Evolutionary conservation across 371 early-diverging fungal species (phyloP).

Genomic region (Encephalitozoon cuniculi): DNA sequence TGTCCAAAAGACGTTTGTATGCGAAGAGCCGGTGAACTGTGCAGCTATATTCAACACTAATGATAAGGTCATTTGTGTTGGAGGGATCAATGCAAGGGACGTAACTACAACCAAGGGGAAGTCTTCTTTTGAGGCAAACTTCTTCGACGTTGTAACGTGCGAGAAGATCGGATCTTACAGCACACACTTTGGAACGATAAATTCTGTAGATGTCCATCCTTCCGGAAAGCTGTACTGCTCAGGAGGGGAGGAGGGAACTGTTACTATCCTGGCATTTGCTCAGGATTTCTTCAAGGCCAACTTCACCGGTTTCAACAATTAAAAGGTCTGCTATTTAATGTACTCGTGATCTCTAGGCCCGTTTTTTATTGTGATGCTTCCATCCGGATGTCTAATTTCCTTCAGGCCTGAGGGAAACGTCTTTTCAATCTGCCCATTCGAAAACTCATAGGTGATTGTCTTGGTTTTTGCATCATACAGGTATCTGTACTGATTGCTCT

Average conservation of each 20-base stretch:
- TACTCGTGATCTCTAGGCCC: conserved; percentile 60
- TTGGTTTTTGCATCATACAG: conserved; percentile 59
- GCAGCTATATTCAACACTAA: conserved; percentile 74
- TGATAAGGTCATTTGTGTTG: conserved; percentile 63
- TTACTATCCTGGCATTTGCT: conserved; percentile 44
- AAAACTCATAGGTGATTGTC: conserved; percentile 62
- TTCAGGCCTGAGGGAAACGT: conserved; percentile 60
- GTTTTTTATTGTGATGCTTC: conserved; percentile 56
- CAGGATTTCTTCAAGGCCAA: conserved; percentile 40
- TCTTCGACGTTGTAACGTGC: conserved; percentile 89
- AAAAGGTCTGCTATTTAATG: conserved; percentile 28
- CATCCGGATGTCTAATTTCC: conserved; percentile 60
- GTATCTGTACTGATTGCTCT: conserved; percentile 59
- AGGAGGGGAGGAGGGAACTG: conserved; percentile 55
- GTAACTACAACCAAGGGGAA: conserved; percentile 87
- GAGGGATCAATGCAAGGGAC: conserved; percentile 75
- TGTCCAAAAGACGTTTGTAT: conserved; percentile 71
- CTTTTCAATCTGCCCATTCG: conserved; percentile 62
- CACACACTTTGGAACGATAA: conserved; percentile 98
- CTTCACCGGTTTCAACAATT: conserved; percentile 47
- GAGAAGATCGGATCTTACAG: conserved; percentile 89
- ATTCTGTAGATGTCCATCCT: conserved; percentile 89
- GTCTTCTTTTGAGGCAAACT: conserved; percentile 90
- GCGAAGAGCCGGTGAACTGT: conserved; percentile 88
- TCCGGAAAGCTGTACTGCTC: conserved; percentile 67